Conservation (phyloP, 306 rosid species). For the Clitoria ternatea region DNA sequence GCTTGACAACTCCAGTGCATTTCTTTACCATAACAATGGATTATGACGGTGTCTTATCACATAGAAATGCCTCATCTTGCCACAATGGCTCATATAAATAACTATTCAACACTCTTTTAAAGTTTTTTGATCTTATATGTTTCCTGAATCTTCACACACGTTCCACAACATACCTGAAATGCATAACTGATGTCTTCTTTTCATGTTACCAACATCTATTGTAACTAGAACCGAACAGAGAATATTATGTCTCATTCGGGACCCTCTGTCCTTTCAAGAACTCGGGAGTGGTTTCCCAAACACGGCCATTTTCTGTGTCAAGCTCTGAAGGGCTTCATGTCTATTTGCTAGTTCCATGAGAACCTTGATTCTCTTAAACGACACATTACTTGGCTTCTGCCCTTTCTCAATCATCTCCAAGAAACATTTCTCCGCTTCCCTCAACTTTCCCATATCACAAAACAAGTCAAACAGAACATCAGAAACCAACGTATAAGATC, state of each 20-base stretch:
- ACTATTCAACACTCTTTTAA: neutral
- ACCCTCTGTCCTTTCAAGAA: constrained; percentile 24
- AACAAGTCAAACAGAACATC: constrained; percentile 87
- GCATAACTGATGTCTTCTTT: no score
- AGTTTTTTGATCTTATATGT: no score
- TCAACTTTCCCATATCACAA: constrained; percentile 72
- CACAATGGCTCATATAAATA: neutral
- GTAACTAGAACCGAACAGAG: neutral
- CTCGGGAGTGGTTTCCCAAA: constrained; percentile 38
- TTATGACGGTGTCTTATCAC: neutral
- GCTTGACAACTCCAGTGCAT: neutral
- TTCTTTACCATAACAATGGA: neutral
- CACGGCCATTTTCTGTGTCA: constrained; percentile 63
- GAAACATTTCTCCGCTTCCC: constrained; percentile 79
- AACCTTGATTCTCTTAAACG: constrained; percentile 78
- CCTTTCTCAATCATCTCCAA: constrained; percentile 87
- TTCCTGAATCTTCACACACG: no score
- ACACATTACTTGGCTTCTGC: constrained; percentile 73
- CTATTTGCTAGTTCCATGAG: constrained; percentile 82
- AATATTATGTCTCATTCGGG: neutral
- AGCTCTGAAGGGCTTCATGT: constrained; percentile 53
- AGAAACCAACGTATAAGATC: constrained; percentile 70
- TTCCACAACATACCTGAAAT: no score
- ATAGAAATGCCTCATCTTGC: neutral
- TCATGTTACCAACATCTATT: constrained; percentile 14